Base-by-base conservation (phyloP, 2,329 filamentous ascomycete genomes). In the Arthrobotrys sinensis region DNA sequence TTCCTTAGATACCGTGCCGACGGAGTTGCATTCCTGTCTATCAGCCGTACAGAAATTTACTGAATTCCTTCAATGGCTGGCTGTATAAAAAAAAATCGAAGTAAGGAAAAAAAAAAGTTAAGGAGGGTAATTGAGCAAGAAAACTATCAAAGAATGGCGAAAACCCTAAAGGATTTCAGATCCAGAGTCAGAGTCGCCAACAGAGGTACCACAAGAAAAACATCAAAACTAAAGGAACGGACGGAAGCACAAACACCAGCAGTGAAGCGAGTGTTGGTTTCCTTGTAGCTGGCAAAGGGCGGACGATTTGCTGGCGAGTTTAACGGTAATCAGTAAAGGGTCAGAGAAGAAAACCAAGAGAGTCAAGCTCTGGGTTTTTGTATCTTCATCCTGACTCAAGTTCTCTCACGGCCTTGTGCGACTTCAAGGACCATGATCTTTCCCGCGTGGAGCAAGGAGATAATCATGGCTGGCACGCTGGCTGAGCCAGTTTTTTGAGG, bases 201-300 rank as follows among this genome's bases (percentile, higher is more conserved):
- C 55, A 70, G 36, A 53, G 64, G 21, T 19, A 62, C 38, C 55
- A 70, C 38, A 28, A 64, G 50, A 60, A 73, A 16, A n/a, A 40
- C 32, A 52, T 55, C 14, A 55, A 69, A 63, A 55, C 62, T 40
- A 70, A 78, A 78, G 53, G 75, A 78, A 72, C 53, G 75, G 75
- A 78, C 75, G 69, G 68, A 78, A 72, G 72, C 67, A 72, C 67
- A 72, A 53, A n/a, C 66, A 77, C 73, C 52, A 53, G 60, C 72
- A 43, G 28, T 19, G 28, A 65, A 24, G 48, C 65, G 50, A 76
- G 55, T 69, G 66, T 77, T 71, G 60, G 66, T 71, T 70, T 77
- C 73, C 55, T 50, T 57, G 38, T 38, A 50, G 32, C 32, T 66
- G 34, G 63, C 34, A 66, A 40, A 52, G 21, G 21, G 48, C 45